Evolutionary conservation across 257 asterid genomes (phyloP), one percentile per base, ranked within the genome.

Genomic region (Perilla frutescens): DNA sequence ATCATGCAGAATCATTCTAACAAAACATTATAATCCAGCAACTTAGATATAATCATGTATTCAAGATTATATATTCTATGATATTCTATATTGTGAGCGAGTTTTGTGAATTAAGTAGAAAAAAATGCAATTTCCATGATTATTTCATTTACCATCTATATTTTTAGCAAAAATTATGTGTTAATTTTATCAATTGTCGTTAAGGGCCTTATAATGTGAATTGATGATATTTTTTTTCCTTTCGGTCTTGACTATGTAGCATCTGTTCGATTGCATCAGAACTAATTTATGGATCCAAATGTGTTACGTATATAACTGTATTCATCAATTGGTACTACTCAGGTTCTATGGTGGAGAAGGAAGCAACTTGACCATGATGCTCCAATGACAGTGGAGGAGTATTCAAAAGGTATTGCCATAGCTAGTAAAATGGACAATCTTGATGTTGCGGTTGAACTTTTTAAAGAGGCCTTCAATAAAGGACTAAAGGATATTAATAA

Each of bases 301-400:
- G 45, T 4, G 56, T 55, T 2, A 6, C 20, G 4, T 7, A 8
- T 20, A 20, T 20, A 20, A 20, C 58, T 32, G 53, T 58, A 40
- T 67, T 68, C 26, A 66, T 71, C 48, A 59, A 31, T 54, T 76
- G 65, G 20, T 51, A 70, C 72, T 10, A 54, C 68, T 73, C 84
- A 95, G 99, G 91, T 91, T 73, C 71, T 95, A 34, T 77, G 76
- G 59, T 95, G 98, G 99, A 89, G 99, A 83, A 90, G 96, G 82
- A 80, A 81, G 43, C 89, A 83, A 60, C 15, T 80, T 43, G 89
- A 91, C 79, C 67, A 44, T 66, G 70, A 68, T 5, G 84, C 88
- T 72, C 96, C 96, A 31, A 84, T 91, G 91, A 80, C 86, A 34
- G 61, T 31, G 8, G 92, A 81, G 82, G 99, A 95, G 92, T 90